These are phyloP conservation scores for Thielaviopsis euricoi DNA, from an alignment of 2,329 filamentous ascomycete species.

Conservation along the genomic window DNA sequence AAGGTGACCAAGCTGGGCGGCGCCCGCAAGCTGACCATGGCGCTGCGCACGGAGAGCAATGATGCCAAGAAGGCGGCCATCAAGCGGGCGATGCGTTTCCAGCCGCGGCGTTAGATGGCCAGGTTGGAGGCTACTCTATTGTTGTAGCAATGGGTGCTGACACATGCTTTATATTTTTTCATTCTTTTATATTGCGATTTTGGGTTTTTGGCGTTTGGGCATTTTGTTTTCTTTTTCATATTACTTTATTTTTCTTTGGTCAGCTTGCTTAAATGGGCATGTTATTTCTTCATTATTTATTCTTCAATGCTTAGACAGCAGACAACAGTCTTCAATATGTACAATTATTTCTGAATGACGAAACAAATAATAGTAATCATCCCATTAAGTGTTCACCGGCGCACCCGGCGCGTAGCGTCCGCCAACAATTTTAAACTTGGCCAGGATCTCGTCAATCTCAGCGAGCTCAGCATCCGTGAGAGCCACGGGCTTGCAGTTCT, in stretches of 20 bases:
- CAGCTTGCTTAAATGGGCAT: no score
- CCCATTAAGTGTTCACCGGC: slow-evolving; percentile 22
- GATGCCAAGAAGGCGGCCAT: not conserved
- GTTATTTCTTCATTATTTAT: no score
- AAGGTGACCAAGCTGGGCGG: slow-evolving; percentile 61
- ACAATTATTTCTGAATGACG: no score
- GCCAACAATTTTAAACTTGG: slow-evolving; percentile 30
- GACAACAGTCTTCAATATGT: no score
- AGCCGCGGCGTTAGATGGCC: not conserved
- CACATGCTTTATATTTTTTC: not conserved
- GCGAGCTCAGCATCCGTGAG: slow-evolving; percentile 33
- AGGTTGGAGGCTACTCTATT: not conserved
- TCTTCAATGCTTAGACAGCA: no score
- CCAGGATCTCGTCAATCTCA: slow-evolving; percentile 33
- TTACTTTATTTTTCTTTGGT: no score
- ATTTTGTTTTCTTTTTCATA: no score
- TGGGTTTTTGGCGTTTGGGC: no score
- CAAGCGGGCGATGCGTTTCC: slow-evolving; percentile 1
- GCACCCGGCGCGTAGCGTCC: slow-evolving; percentile 27
- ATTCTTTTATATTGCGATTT: no score
- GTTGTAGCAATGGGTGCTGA: not conserved
- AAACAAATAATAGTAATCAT: no score
- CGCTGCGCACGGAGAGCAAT: not conserved
- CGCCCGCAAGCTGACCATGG: slow-evolving; percentile 12
- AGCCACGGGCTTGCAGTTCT: slow-evolving; percentile 38